Percentiles rank a stretch among this genome's conserved stretches.
Evolutionary conservation across 176 grass and related monocot species (phyloP).

Genomic region (maize (Zea mays)): Zm-B73-REFERENCE-NAM-5.0 NC_050105.1:91058501-91059000

Average conservation of each 20-base stretch:
- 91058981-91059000: no score
- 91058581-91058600: constrained; percentile 84
- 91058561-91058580: constrained; percentile 36
- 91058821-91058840: constrained; percentile 40
- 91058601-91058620: constrained; percentile 74
- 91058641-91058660: constrained; percentile 91
- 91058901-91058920: constrained; percentile 13
- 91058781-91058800: constrained; percentile 12
- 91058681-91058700: constrained; percentile 30
- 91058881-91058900: constrained; percentile 45
- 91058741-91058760: constrained; percentile 39
- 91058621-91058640: constrained; percentile 93
- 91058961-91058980: background rate
- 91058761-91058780: background rate
- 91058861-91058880: constrained; percentile 37
- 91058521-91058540: constrained; percentile 8
- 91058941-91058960: constrained; percentile 31
- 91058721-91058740: constrained; percentile 27
- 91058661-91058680: constrained; percentile 68
- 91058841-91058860: constrained; percentile 33
- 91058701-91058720: background rate
- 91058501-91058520: background rate
- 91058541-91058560: background rate
- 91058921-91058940: background rate
- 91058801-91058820: constrained; percentile 51